phyloP scores from a whole-genome alignment of 768 basidiomycete genomes.

The Russula earlei region DNA sequence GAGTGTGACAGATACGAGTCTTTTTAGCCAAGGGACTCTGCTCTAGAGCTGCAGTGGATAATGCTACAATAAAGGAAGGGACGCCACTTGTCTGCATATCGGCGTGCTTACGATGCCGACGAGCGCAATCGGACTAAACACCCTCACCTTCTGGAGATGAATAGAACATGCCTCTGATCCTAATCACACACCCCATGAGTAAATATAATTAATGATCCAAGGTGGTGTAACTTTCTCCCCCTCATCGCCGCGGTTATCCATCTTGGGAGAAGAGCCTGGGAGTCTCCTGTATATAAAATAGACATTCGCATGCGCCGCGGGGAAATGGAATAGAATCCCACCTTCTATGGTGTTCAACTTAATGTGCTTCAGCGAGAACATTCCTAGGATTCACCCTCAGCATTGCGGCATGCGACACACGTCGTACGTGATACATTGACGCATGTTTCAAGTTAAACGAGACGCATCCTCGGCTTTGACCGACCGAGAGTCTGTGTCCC shows the following conservation, averaged over 20 bases:
- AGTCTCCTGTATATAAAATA: not conserved
- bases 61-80: not conserved
- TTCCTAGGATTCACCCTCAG: not conserved
- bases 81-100: not conserved
- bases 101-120: not conserved
- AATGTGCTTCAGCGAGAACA: not conserved
- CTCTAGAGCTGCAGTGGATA: no score
- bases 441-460: not conserved
- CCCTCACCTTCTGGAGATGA: not conserved
- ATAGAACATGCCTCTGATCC: not conserved
- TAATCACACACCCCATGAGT: constrained; percentile 1
- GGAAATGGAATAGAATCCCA: not conserved
- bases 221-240: not conserved
- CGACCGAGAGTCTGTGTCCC: not conserved
- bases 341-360: not conserved
- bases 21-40: not conserved
- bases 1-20: not conserved
- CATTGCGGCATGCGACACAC: not conserved
- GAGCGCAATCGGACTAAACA: not conserved
- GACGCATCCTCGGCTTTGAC: not conserved
- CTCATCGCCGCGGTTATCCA: constrained; percentile 3
- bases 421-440: not conserved
- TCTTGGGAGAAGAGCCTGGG: not conserved
- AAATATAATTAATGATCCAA: not conserved
- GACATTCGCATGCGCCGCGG: constrained; percentile 1